Evolutionary conservation across 768 basidiomycete species (phyloP), one percentile per base, ranked within the genome.

Genomic region (Pulveroboletus ravenelii): DNA sequence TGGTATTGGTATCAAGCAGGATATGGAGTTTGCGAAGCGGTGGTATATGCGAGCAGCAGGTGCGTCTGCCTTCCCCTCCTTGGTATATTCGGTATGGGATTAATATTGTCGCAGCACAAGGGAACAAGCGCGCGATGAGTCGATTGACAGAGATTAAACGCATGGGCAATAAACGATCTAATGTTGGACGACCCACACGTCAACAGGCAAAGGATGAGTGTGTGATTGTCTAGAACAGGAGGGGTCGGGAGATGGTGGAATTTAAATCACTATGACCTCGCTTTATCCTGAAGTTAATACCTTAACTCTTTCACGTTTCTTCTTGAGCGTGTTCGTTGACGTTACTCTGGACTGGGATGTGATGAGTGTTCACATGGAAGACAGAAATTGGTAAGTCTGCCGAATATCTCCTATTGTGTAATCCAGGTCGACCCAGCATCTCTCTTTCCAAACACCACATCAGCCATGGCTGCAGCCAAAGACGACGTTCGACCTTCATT

Each of bases 1-100:
- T 10, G 96, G 94, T 3, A 99, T 99, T 58, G 96, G 96, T 30
- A 87, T 95, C 66, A 95, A 95, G 73, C 89, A 91, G 62, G 95
- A 99, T 62, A 70, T 93, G 41, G 95, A 98, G 53, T 86, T 93
- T 67, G 93, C 96, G 17, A 97, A 95, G 71, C 80, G 89, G 59
- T 98, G 95, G 94, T 99, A 99, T 69, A 96, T 97, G 92, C 82
- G 96, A 38, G 94, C 96, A 32, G 96, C 96, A 59, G 94, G 95
- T 97, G 62, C 43, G 87, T 74, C 38, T 29, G 7, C 48, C 17
- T 48, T 38, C 34, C 1, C 37, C 44, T 27, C 32, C 9, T 29
- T 37, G 31, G 25, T 39, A 12, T 43, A 39, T 46, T 40, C 41
- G 40, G n/a, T 36, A 37, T 30, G 15, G 27, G 40, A 29, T 37